phyloP scores from a whole-genome alignment of 2,329 filamentous ascomycete species.

The Pochonia chlamydosporia region DNA sequence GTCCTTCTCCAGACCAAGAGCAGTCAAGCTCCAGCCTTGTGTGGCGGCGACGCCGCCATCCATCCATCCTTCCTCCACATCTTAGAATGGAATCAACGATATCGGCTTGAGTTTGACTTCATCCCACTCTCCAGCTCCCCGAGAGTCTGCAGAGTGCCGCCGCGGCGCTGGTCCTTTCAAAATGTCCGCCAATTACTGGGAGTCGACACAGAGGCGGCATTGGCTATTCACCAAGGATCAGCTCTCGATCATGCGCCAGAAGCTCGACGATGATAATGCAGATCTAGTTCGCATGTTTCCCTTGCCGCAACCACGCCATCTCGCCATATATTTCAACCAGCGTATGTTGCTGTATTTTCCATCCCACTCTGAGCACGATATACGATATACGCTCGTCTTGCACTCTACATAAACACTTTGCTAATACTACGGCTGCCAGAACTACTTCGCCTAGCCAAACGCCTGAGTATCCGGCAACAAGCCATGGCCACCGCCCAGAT shows the following conservation, averaged over 20 bases:
- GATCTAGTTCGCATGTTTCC: constrained; percentile 72
- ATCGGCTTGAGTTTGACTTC: background rate
- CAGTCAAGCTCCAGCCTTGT: too few species aligned
- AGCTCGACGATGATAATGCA: constrained; percentile 71
- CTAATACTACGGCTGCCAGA: constrained; percentile 46
- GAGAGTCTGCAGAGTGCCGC: constrained; percentile 3
- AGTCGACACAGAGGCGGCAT: constrained; percentile 81
- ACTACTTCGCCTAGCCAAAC: constrained; percentile 75
- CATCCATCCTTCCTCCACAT: background rate
- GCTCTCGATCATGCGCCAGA: constrained; percentile 67
- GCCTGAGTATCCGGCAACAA: constrained; percentile 81
- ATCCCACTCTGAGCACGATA: too few species aligned
- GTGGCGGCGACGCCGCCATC: too few species aligned
- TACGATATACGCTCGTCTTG: too few species aligned
- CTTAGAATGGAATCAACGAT: background rate
- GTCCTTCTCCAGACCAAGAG: too few species aligned
- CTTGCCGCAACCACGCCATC: constrained; percentile 71
- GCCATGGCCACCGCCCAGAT: constrained; percentile 89
- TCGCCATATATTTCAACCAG: constrained; percentile 89
- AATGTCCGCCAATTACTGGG: constrained; percentile 97
- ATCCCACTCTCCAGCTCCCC: background rate
- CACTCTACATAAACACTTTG: background rate
- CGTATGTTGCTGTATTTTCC: constrained; percentile 48
- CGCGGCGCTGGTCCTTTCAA: constrained; percentile 11
- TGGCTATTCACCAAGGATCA: constrained; percentile 89